Base-by-base conservation (phyloP, 352 stramenopile species). In the Globisporangium cylindrosporum region DNA sequence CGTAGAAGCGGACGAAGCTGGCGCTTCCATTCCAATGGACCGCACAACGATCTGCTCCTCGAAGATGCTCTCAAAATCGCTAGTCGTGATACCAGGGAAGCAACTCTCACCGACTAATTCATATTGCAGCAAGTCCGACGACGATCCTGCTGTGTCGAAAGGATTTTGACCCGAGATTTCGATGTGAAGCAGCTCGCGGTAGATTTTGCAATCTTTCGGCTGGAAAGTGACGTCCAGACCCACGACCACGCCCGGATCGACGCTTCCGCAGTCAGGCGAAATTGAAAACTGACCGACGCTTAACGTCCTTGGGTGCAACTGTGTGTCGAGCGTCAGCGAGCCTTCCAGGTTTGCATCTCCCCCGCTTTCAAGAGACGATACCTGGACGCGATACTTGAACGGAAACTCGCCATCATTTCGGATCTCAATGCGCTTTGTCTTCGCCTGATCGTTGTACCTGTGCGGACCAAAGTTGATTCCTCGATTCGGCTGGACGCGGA, bases 11-110 rank as follows among this genome's bases (percentile, higher is more conserved):
- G 27, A 56, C 18, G 62, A 64, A 2, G 69, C 61, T 1, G 59
- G 15, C 0, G 25, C 15, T 6, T 86, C 78, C 3, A 89, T 66
- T 14, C 76, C 80, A 48, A 98, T 74, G 0, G 85, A 89, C 2
- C 74, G 80, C 51, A 98, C 80, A 22, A 98, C 92, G 7, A 90
- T 93, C 68, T 98, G 95, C 77, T 98, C 95, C 71, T 98, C 95
- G 63, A 98, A 98, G 59, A 98, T 98, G 48, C 75, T 89, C 27
- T 97, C 80, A 48, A 79, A 97, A 63, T 98, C 89, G 12, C 70
- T 82, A 6, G 80, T 90, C 48, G 88, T 87, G 70, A 98, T 97
- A 0, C 85, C 91, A n/a, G 95, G 95, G n/a, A 92, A 93, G 74
- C 94, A 98, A 53, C 89, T 97, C 72, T 98, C 95, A 9, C 88